phyloP scores from a whole-genome alignment of 768 basidiomycete species.

The Phallus indusiatus region DNA sequence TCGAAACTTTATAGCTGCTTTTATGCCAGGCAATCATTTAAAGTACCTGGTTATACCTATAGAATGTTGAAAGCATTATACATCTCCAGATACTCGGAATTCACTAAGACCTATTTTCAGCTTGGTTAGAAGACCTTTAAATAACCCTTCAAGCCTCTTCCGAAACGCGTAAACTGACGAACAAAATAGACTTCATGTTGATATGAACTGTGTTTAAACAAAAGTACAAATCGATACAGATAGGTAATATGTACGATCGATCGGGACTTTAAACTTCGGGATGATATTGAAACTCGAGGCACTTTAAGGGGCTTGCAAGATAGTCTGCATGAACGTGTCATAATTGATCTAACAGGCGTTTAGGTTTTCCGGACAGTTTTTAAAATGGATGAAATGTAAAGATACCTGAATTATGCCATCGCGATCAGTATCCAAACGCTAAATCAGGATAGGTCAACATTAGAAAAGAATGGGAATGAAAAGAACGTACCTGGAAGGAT shows the following conservation, averaged over 20 bases:
- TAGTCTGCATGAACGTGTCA: slow-evolving; percentile 62
- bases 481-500: slow-evolving; percentile 35
- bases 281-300: too few relatives aligned
- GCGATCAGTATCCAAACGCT: slow-evolving; percentile 48
- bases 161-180: neutral
- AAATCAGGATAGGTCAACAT: neutral
- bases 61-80: too few relatives aligned
- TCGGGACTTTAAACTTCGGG: too few relatives aligned
- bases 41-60: too few relatives aligned
- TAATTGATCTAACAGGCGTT: slow-evolving; percentile 43
- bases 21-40: too few relatives aligned
- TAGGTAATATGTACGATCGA: too few relatives aligned
- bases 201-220: neutral
- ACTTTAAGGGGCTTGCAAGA: slow-evolving; percentile 49
- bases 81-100: too few relatives aligned
- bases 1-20: too few relatives aligned
- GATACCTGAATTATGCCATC: slow-evolving; percentile 50
- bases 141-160: neutral
- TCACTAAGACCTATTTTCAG: too few relatives aligned
- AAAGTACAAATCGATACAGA: neutral
- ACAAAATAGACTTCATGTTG: neutral
- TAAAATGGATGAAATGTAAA: neutral
- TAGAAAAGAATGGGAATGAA: neutral
- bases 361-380: neutral
- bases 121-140: too few relatives aligned